Percentiles rank a stretch among this genome's conserved stretches.
Evolutionary conservation across 1,284 basidiomycete species (phyloP).

Genomic region (Ceratobasidium theobromae): DNA sequence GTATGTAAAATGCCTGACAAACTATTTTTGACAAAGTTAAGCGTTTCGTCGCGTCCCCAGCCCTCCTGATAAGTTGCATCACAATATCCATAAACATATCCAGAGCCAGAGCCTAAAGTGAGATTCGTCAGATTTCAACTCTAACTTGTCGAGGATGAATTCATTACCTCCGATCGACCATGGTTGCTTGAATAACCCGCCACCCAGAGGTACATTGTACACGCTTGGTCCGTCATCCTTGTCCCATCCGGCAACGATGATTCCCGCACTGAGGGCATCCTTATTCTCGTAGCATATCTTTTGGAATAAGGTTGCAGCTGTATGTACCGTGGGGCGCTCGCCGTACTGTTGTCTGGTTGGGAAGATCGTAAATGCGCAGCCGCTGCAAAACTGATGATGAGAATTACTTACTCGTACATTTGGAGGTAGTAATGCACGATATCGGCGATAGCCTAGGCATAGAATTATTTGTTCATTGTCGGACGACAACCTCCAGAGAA

Average conservation of each 20-base stretch:
- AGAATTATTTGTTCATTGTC: background rate
- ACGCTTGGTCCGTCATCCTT: conserved; percentile 90
- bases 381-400: background rate
- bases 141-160: conserved; percentile 7
- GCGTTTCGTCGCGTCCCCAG: conserved; percentile 88
- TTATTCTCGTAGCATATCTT: conserved; percentile 95
- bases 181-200: conserved; percentile 90
- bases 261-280: conserved; percentile 84
- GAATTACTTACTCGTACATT: conserved; percentile 63
- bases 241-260: conserved; percentile 99
- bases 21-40: conserved; percentile 97
- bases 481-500: background rate
- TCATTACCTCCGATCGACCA: conserved; percentile 89
- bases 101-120: conserved; percentile 84
- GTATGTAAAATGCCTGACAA: conserved; percentile 44
- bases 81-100: conserved; percentile 98
- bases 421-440: conserved; percentile 87
- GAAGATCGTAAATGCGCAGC: background rate
- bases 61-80: conserved; percentile 96
- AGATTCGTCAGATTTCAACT: background rate
- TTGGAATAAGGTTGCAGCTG: conserved; percentile 85
- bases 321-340: conserved; percentile 73
- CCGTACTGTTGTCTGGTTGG: conserved; percentile 64
- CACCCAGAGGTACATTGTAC: conserved; percentile 94
- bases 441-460: conserved; percentile 82